phyloP scores from a whole-genome alignment of 139 green algal genomes.

The Picochlorum sp. region DNA sequence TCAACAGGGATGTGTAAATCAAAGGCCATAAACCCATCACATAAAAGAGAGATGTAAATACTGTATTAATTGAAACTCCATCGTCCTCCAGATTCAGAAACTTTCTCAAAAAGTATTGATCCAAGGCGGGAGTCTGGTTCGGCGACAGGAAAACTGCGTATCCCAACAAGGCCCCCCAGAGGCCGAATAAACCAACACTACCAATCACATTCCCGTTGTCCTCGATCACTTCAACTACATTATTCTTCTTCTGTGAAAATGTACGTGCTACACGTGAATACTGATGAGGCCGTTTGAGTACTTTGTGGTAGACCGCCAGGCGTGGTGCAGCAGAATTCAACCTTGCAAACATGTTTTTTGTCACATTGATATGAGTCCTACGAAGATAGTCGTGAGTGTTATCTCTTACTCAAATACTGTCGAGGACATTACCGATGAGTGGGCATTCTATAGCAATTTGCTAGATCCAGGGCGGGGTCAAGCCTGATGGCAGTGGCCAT shows the following conservation, averaged over 20 bases:
- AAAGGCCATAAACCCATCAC: constrained; percentile 73
- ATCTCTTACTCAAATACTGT: too few species aligned
- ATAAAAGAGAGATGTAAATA: constrained; percentile 61
- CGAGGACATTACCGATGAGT: too few species aligned
- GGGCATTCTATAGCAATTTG: too few species aligned
- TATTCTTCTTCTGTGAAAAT: background rate
- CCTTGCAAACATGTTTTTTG: too few species aligned
- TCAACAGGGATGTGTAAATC: constrained; percentile 68
- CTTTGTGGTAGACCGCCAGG: too few species aligned
- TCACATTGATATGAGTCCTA: too few species aligned
- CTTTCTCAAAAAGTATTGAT: constrained; percentile 59
- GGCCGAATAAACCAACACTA: constrained; percentile 17
- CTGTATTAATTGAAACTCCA: constrained; percentile 26
- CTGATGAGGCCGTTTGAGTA: too few species aligned
- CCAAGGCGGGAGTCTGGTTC: constrained; percentile 70
- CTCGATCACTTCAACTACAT: background rate
- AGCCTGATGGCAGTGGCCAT: too few species aligned
- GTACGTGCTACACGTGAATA: background rate
- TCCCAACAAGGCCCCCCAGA: constrained; percentile 24
- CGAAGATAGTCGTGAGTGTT: too few species aligned
- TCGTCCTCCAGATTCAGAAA: constrained; percentile 30
- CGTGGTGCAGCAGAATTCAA: too few species aligned
- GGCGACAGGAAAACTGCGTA: constrained; percentile 62
- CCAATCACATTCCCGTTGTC: constrained; percentile 8
- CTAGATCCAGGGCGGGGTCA: too few species aligned